Base-by-base conservation (phyloP, 2,329 filamentous ascomycete species). In the Pseudocercospora ulei region DNA sequence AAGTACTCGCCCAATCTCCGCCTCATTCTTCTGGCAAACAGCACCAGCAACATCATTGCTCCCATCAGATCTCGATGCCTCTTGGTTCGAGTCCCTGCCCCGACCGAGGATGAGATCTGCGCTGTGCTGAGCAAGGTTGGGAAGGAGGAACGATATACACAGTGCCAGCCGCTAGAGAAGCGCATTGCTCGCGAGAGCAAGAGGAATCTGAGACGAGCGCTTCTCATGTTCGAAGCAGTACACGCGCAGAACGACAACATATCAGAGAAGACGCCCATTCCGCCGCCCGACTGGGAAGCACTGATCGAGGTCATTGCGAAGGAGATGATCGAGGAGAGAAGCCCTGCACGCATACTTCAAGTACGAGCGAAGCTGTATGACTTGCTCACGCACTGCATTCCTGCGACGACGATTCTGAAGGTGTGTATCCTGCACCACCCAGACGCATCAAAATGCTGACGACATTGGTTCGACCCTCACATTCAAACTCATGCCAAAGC, bases 1-100 rank as follows among this genome's bases (percentile, higher is more conserved):
- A 98, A 98, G 64, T 98, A 98, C 70, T 92, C 83, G 56, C 87
- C 88, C 8, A 98, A 98, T 61, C 57, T 98, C 57, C 75, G 90
- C 13, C 65, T 98, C 52, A 96, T 98, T 33, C 67, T 98, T 44
- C 67, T 98, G 44, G 90, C 90, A 33, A 96, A 96, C 61, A 93
- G 83, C 51, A 98, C 90, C 13, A 87, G 87, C 48, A 96, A 96
- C 58, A 98, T 98, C 55, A 98, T 98, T 62, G 88, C 90, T n/a
- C 90, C 90, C 0, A 98, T 98, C 59, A 76, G 88, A 49, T 92
- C 83, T 55, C 73, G 90, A 62, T 95, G 87, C 37, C 68, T 98
- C 60, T 72, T 98, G 34, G 85, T 98, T 38, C 75, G 90, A 50
- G 90, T 98, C 16, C 79, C 90, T 8, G 88, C 90, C 12, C 90